A percentile compares a stretch with the other conserved stretches of the same genome.
Conservation (phyloP, 371 early-diverging fungal species). For the Mucor sp. region DNA sequence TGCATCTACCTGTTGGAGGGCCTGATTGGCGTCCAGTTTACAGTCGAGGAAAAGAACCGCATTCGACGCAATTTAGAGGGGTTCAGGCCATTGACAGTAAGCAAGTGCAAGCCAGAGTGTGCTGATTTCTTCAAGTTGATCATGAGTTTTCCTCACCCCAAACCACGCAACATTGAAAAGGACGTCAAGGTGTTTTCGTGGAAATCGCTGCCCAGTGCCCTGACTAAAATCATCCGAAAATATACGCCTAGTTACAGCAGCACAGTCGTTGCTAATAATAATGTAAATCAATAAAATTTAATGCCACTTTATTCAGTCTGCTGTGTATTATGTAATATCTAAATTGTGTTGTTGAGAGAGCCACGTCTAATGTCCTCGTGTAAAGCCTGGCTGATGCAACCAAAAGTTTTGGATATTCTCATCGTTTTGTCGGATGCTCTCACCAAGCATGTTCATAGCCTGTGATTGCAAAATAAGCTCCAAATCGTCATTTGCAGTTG, state of each 20-base stretch:
- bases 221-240: conserved; percentile 76
- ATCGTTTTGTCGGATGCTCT: not conserved
- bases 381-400: conserved; percentile 2
- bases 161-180: conserved; percentile 87
- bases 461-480: not conserved
- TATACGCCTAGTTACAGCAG: conserved; percentile 54
- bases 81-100: conserved; percentile 76
- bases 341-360: too few relatives aligned
- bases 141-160: conserved; percentile 82
- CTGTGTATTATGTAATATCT: too few relatives aligned
- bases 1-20: conserved; percentile 74
- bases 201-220: conserved; percentile 64
- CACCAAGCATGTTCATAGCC: not conserved
- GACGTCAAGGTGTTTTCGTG: conserved; percentile 85
- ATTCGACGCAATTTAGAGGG: conserved; percentile 83
- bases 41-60: conserved; percentile 83
- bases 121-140: conserved; percentile 76
- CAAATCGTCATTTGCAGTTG: not conserved
- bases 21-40: conserved; percentile 70
- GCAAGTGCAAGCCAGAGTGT: conserved; percentile 69
- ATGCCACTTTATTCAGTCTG: too few relatives aligned
- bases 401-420: conserved; percentile 8
- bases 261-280: not conserved
- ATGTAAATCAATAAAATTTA: not conserved
- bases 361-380: not conserved